Base-by-base conservation (phyloP, 441 rosid species). In the Gossypium lobatum region DNA sequence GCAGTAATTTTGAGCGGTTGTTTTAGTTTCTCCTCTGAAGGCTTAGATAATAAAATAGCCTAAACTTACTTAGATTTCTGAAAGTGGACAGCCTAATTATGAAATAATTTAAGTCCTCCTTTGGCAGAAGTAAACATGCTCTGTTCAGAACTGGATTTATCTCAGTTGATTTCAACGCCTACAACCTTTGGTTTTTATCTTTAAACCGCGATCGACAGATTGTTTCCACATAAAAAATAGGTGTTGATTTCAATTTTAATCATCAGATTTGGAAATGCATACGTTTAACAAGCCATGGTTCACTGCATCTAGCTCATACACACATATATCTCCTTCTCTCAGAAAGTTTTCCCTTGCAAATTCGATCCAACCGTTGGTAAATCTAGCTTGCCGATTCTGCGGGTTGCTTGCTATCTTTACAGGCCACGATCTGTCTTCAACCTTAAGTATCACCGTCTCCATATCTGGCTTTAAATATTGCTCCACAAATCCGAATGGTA, bases 301-400 rank as follows among this genome's bases (percentile, higher is more conserved):
- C 2, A 4, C 6, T 8, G 26, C 31, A 52, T 52, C 46, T 13
- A 75, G 63, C 73, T 79, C 78, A 9, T 75, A 80, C 48, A 39
- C 7, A 39, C 83, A 77, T 21, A 42, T 62, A 72, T 82, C 75
- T 6, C 80, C 78, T 18, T 13, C 68, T 60, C 48, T 14, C n/a
- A 79, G 46, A 23, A 4, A 54, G 73, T 79, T 82, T 8, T 77
- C 83, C 50, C 57, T 63, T 0, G 65, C 71, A 58, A 79, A 82
- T 13, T 21, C 13, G 1, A 16, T 0, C 74, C 74, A 69, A 4
- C 79, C 80, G 18, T 34, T 72, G 0, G 80, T 66, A 4, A 82
- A 66, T 14, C 1, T 20, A 11, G 57, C 18, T 18, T 1, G 0
- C 18, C 21, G 10, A 8, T 2, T 2, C 25, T n/a, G 50, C 1